Conservation (phyloP, 108 stramenopile species). For the Hondaea fermentalgiana region DNA sequence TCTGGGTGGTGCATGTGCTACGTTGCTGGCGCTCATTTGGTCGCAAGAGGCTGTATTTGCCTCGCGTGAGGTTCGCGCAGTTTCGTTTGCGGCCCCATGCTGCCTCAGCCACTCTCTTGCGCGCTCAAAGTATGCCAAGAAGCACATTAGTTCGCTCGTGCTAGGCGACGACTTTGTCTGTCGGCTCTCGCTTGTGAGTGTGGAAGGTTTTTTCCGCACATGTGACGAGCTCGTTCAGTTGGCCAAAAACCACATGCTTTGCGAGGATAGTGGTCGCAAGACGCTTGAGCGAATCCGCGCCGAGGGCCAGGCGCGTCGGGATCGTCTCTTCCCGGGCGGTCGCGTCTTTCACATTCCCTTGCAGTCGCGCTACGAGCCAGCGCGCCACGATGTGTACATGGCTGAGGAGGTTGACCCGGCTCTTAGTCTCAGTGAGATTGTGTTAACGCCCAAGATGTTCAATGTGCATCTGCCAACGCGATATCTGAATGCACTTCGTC, state of each 20-base stretch:
- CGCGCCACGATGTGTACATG: neutral
- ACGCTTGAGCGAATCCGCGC: neutral
- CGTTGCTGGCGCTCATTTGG: constrained; percentile 8
- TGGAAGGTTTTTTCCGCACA: neutral
- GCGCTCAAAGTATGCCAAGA: neutral
- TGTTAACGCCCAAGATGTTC: neutral
- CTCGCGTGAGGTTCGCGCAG: neutral
- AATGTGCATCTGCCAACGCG: neutral
- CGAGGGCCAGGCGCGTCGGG: neutral
- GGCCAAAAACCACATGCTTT: neutral
- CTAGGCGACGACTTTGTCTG: neutral
- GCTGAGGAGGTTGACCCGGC: neutral
- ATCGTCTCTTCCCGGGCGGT: neutral
- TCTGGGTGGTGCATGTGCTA: neutral
- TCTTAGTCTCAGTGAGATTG: neutral
- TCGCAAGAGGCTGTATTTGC: neutral
- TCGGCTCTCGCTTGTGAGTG: neutral
- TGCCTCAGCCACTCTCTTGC: neutral
- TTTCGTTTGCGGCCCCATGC: constrained; percentile 2
- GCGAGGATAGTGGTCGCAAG: neutral
- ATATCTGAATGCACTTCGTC: neutral
- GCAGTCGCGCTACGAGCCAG: neutral
- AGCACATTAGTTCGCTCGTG: neutral
- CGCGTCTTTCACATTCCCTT: neutral
- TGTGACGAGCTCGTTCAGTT: neutral